A percentile compares a stretch with the other conserved stretches of the same genome.
Evolutionary conservation across 257 asterid species (phyloP).

Genomic region (Catharanthus roseus): DNA sequence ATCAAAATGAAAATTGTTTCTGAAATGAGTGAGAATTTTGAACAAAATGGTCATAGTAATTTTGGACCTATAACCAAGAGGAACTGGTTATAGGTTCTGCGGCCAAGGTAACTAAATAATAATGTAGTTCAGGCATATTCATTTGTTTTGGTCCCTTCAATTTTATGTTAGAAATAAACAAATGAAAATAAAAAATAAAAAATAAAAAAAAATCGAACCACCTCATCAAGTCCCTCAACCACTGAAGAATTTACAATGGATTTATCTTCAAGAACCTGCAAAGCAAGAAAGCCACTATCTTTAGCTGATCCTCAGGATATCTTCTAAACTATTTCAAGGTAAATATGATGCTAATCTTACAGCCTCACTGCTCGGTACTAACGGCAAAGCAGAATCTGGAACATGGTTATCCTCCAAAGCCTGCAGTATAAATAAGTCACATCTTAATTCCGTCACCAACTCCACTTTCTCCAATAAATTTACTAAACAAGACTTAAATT

Average conservation of each 20-base stretch:
- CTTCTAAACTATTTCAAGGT: not conserved
- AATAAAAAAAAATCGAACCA: not conserved
- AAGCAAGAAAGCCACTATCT: not conserved
- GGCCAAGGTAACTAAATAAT: not conserved
- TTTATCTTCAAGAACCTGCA: conserved; percentile 10
- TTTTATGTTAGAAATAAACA: not conserved
- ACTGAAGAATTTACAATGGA: not conserved
- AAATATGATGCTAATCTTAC: conserved; percentile 5
- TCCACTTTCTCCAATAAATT: not conserved
- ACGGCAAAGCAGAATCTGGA: not conserved
- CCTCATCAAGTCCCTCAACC: not conserved
- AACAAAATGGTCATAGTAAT: not conserved
- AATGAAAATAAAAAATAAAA: too few relatives aligned
- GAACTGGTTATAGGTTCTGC: not conserved
- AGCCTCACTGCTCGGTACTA: not conserved
- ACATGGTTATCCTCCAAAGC: not conserved
- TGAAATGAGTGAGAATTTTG: not conserved
- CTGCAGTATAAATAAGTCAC: conserved; percentile 1
- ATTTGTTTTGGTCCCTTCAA: not conserved
- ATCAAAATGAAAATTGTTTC: not conserved
- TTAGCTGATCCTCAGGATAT: not conserved
- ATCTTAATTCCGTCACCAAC: not conserved
- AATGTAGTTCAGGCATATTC: conserved; percentile 2
- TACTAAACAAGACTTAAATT: not conserved
- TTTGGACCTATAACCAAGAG: not conserved